Base-by-base conservation (phyloP, 164 flowering plant genomes). In the Sextonia rubra region DNA sequence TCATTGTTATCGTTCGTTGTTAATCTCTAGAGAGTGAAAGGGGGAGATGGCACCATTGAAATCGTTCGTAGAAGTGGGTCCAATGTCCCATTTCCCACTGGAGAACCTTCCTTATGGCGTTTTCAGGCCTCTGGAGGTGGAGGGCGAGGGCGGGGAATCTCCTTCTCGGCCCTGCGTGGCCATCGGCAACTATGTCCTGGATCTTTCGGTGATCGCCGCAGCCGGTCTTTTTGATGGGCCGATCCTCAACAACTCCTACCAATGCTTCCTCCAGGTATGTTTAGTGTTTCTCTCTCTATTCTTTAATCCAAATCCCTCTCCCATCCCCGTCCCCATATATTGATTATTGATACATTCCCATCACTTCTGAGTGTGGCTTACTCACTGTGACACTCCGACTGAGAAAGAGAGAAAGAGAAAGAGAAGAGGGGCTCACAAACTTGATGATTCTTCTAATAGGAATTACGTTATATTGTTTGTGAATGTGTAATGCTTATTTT, bases 41-140 rank as follows among this genome's bases (percentile, higher is more conserved):
- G 1, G 37, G 0, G 44, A 47, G 1, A 88, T 90, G 97, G 86
- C 79, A 64, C 67, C 79, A 64, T 65, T 88, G 80, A 83, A 82
- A 70, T 89, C 99, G 3, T 95, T 95, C 85, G 64, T 95, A 29
- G 87, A 93, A 70, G 92, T 91, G 32, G 73, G 44, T 2, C 84
- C 91, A 1, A 92, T 85, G 60, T 95, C 97, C 20, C 97, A 95
- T 82, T 95, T 95, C 81, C 91, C 99, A 1, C 84, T 95, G 29
- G 88, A 95, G 81, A 95, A 95, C 85, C 98, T 95, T 5, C 99
- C 99, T 0, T 95, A 82, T 79, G 98, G 98, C 3, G 89, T 89
- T 0, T 95, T 93, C 87, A 84, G 75, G 80, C 89, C 86, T 7
- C 64, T 47, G 71, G 37, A 71, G 85, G 87, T 0, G 66, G 44